phyloP scores from a whole-genome alignment of 805 yeast genomes.

The Candida khao-thaluensis region DNA sequence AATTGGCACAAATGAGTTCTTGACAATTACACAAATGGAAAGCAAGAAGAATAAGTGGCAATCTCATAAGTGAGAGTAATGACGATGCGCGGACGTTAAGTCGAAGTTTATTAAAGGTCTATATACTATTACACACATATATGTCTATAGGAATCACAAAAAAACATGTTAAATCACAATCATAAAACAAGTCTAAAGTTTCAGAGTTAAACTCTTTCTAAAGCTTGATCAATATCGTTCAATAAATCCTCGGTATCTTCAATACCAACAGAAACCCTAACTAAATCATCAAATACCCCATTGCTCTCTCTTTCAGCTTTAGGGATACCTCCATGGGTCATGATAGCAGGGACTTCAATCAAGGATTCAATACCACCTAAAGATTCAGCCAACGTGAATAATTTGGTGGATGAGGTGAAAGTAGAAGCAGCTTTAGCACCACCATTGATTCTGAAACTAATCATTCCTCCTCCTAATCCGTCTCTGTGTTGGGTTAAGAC shows the following conservation, averaged over 20 bases:
- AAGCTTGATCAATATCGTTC: conserved; percentile 69
- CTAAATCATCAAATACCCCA: conserved; percentile 79
- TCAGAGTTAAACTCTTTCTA: conserved; percentile 32
- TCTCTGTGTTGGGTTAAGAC: conserved; percentile 77
- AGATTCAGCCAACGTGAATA: conserved; percentile 86
- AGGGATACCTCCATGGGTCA: conserved; percentile 93
- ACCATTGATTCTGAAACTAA: conserved; percentile 81
- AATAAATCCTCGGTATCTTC: conserved; percentile 80
- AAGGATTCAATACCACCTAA: conserved; percentile 87
- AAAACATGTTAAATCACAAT: too few relatives aligned
- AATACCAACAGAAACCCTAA: conserved; percentile 83
- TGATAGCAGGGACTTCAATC: conserved; percentile 83
- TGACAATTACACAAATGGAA: background rate
- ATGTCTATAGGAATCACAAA: too few relatives aligned
- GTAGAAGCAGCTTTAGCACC: conserved; percentile 74
- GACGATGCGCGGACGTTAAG: too few relatives aligned
- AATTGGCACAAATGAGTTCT: conserved; percentile 13
- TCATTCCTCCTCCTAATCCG: conserved; percentile 89
- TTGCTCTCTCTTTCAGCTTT: conserved; percentile 70
- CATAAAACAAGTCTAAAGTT: too few relatives aligned
- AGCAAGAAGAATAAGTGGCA: conserved; percentile 3
- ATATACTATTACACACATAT: too few relatives aligned
- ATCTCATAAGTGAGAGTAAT: conserved; percentile 2
- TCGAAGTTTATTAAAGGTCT: too few relatives aligned
- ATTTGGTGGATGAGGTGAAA: conserved; percentile 70